A percentile compares a stretch with the other conserved stretches of the same genome.
These are phyloP conservation scores for Hypoxylon sp. DNA, from an alignment of 2,329 filamentous ascomycete species.

Conservation along the genomic window DNA sequence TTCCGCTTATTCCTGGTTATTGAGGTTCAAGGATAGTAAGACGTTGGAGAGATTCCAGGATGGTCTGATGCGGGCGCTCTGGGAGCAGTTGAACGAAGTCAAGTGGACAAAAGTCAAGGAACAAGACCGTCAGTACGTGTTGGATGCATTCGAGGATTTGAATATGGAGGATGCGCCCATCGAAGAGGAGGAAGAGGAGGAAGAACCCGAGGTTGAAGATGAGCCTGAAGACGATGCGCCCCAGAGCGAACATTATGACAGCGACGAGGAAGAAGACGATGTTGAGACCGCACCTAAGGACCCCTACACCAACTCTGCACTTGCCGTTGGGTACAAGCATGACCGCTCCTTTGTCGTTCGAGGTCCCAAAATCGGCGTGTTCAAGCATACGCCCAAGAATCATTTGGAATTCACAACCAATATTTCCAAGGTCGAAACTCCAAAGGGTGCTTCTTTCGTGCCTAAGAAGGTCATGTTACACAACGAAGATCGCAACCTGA, in stretches of 20 bases:
- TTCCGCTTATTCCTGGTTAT: conserved; percentile 92
- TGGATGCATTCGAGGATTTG: conserved; percentile 95
- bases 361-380: conserved; percentile 97
- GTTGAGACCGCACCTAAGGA: conserved; percentile 75
- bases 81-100: conserved; percentile 94
- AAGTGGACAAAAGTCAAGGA: conserved; percentile 97
- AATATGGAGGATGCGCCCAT: conserved; percentile 84
- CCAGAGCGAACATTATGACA: conserved; percentile 76
- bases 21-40: conserved; percentile 88
- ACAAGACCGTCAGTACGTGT: conserved; percentile 90
- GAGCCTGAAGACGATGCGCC: conserved; percentile 70
- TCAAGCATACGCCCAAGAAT: conserved; percentile 95
- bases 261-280: conserved; percentile 84
- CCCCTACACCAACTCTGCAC: conserved; percentile 89
- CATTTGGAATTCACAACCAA: conserved; percentile 96
- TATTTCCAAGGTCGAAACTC: conserved; percentile 94
- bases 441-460: conserved; percentile 86
- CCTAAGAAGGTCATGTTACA: conserved; percentile 98
- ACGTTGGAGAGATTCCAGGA: conserved; percentile 90
- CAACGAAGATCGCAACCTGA: conserved; percentile 88
- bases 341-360: conserved; percentile 97
- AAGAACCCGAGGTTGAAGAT: conserved; percentile 68
- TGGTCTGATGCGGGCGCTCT: conserved; percentile 93
- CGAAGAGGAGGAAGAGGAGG: conserved; percentile 67
- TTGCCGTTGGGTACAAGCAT: conserved; percentile 96